Percentiles rank a stretch among this genome's conserved stretches.
Evolutionary conservation across 768 basidiomycete species (phyloP).

Genomic region (Leccinum sublutescens): DNA sequence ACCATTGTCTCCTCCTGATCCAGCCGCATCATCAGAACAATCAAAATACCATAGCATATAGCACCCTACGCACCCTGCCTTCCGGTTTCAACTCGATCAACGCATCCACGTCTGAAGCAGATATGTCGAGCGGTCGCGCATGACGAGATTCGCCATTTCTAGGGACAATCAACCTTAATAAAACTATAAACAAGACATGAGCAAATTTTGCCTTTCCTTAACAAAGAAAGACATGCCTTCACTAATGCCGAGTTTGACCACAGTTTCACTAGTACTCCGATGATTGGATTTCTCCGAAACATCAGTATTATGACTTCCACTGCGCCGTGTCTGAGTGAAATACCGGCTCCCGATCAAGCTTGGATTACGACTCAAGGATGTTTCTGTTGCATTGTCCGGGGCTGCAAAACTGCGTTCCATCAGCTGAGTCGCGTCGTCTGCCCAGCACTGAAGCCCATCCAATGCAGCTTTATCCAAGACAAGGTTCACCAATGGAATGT

Average conservation of each 20-base stretch:
- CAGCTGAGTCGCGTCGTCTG: constrained; percentile 81
- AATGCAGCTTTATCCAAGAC: constrained; percentile 61
- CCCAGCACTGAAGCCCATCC: constrained; percentile 83
- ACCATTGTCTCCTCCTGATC: constrained; percentile 68
- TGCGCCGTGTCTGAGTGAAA: constrained; percentile 47
- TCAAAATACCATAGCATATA: background rate
- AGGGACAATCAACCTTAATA: constrained; percentile 50
- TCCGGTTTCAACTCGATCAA: constrained; percentile 67
- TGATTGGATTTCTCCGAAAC: constrained; percentile 25
- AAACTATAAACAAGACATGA: constrained; percentile 24
- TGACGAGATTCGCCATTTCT: constrained; percentile 33
- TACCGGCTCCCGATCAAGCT: constrained; percentile 80
- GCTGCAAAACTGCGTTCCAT: constrained; percentile 43
- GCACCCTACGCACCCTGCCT: constrained; percentile 53
- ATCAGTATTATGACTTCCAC: constrained; percentile 41
- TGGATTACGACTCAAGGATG: constrained; percentile 47
- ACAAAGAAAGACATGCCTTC: constrained; percentile 36
- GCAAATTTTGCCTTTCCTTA: background rate
- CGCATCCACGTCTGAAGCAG: constrained; percentile 59
- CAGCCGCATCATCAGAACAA: constrained; percentile 4
- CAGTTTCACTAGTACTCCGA: constrained; percentile 38
- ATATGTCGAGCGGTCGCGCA: constrained; percentile 52
- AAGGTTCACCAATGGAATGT: constrained; percentile 63
- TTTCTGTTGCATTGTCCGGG: constrained; percentile 28
- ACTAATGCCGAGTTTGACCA: constrained; percentile 48